These are phyloP conservation scores for Boletus barrowsii DNA, from an alignment of 768 basidiomycete genomes.

Conservation along the genomic window DNA sequence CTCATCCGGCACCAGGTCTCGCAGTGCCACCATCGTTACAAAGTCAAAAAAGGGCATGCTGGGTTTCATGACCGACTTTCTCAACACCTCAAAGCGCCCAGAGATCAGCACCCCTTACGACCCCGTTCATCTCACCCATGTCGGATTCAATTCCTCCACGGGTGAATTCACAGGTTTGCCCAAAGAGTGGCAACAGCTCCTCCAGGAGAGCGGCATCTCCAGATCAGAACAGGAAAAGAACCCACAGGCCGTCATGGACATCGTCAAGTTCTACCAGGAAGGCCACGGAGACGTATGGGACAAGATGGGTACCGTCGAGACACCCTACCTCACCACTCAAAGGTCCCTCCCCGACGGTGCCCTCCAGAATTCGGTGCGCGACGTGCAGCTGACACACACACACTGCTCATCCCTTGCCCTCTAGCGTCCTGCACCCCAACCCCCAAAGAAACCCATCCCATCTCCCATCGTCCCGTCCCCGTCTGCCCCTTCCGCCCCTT, in stretches of 20 bases:
- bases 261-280: conserved; percentile 98
- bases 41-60: conserved; percentile 64
- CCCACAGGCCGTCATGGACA: conserved; percentile 96
- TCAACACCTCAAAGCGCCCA: conserved; percentile 69
- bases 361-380: conserved; percentile 56
- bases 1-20: conserved; percentile 34
- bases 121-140: conserved; percentile 98
- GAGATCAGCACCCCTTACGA: conserved; percentile 99
- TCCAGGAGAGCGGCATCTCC: conserved; percentile 95
- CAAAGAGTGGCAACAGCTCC: conserved; percentile 97
- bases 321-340: conserved; percentile 23
- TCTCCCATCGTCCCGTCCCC: conserved; percentile 28
- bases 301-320: conserved; percentile 67
- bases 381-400: neutral
- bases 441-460: conserved; percentile 39
- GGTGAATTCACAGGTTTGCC: conserved; percentile 98
- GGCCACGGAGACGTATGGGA: conserved; percentile 80
- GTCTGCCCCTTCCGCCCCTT: conserved; percentile 31
- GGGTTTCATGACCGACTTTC: conserved; percentile 67
- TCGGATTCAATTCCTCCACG: conserved; percentile 98
- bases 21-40: conserved; percentile 39
- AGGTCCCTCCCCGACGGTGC: conserved; percentile 42
- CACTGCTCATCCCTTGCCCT: conserved; percentile 7
- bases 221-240: conserved; percentile 95
- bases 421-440: conserved; percentile 39